A percentile compares a stretch with the other conserved stretches of the same genome.
Conservation (phyloP, 306 rosid genomes). For the Gastrolobium villosum region DNA sequence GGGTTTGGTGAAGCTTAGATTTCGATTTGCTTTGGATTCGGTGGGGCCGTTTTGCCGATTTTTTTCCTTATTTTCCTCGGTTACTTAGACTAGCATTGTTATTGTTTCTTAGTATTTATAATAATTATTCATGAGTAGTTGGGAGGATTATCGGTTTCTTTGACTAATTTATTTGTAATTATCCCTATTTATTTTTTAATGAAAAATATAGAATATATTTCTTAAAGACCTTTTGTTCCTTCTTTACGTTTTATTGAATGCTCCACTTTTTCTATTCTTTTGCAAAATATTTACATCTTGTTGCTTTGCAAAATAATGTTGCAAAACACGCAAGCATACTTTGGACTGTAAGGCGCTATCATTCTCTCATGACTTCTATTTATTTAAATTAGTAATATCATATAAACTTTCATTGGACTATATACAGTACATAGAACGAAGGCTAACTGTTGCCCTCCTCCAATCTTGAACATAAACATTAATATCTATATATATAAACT, state of each 20-base stretch:
- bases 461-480: not conserved
- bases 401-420: not conserved
- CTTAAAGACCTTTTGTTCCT: not conserved
- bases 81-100: not conserved
- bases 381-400: not conserved
- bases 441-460: not conserved
- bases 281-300: not conserved
- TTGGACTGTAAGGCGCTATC: not conserved
- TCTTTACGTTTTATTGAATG: slow-evolving; percentile 27
- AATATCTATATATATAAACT: not conserved
- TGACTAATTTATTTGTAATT: slow-evolving; percentile 48
- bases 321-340: not conserved
- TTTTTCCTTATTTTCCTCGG: not conserved
- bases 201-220: not conserved
- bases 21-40: not conserved
- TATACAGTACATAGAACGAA: not conserved
- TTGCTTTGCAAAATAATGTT: slow-evolving; percentile 25
- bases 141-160: slow-evolving; percentile 39
- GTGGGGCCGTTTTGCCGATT: not conserved
- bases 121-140: slow-evolving; percentile 26
- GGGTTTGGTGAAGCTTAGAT: slow-evolving; percentile 33
- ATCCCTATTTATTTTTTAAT: slow-evolving; percentile 15
- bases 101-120: slow-evolving; percentile 19
- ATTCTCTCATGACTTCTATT: not conserved
- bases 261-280: not conserved